A percentile compares a stretch with the other conserved stretches of the same genome.
Conservation (phyloP, 495 filamentous ascomycete genomes). For the Annulohypoxylon nitens region DNA sequence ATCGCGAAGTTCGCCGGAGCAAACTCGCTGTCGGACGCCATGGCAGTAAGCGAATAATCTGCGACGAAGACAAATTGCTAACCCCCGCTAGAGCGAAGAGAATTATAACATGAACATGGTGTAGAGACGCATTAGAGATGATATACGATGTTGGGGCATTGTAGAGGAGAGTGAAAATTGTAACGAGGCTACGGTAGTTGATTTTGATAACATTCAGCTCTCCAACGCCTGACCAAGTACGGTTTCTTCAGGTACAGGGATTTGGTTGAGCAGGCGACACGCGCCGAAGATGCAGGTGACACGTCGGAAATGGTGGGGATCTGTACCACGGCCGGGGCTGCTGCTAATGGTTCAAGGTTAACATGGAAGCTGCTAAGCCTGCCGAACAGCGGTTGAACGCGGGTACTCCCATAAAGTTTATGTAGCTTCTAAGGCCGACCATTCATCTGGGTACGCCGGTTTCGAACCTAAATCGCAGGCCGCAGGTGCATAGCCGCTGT, state of each 20-base stretch:
- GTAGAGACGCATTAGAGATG: background rate
- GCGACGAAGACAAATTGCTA: constrained; percentile 12
- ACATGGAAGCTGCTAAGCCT: background rate
- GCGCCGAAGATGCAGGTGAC: constrained; percentile 42
- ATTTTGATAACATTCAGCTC: constrained; percentile 16
- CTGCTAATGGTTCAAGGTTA: background rate
- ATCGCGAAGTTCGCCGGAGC: constrained; percentile 24
- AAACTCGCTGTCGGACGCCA: constrained; percentile 31
- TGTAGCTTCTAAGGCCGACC: constrained; percentile 22
- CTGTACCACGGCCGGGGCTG: constrained; percentile 26
- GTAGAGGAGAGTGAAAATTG: background rate
- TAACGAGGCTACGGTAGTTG: constrained; percentile 8
- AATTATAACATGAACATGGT: background rate
- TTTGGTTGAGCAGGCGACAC: constrained; percentile 45
- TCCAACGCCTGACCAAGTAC: constrained; percentile 22
- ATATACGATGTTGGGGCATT: constrained; percentile 15
- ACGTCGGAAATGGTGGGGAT: constrained; percentile 45
- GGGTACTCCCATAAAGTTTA: constrained; percentile 39
- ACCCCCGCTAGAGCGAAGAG: background rate
- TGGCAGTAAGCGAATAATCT: constrained; percentile 1
- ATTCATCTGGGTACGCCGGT: constrained; percentile 8
- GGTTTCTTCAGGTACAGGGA: constrained; percentile 20
- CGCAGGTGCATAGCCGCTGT: background rate
- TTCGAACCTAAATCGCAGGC: constrained; percentile 9
- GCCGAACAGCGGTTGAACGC: constrained; percentile 10